Base-by-base conservation (phyloP, 345 rosid genomes). In the Syzygium oleosum region DNA sequence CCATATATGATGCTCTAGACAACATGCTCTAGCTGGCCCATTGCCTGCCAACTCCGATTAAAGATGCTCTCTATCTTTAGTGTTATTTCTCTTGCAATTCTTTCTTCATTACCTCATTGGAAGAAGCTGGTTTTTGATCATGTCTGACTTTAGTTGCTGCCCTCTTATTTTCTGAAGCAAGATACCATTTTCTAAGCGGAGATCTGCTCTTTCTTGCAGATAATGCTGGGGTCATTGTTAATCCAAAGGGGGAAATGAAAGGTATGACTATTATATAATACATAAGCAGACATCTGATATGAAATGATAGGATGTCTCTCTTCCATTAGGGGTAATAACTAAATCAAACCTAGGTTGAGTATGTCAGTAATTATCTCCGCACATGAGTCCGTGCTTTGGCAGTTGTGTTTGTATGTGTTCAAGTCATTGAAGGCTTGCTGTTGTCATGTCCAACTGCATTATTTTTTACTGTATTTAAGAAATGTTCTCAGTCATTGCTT, bases 161-260 rank as follows among this genome's bases (percentile, higher is more conserved):
- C 27, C 65, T 51, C 56, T 89, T 19, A 88, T 54, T 27, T 51
- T 84, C 43, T 27, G 59, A 84, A 52, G 85, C 58, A n/a, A 68
- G 58, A 52, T 52, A n/a, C 29, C 7, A 16, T 53, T 84, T 84
- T 23, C 86, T 84, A 84, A 84, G 46, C 12, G 43, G 56, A 7
- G 19, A 59, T 25, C 7, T 25, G 87, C 25, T 34, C 9, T 51
- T 14, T 1, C 3, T 85, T 94, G 89, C 89, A 95, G 98, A 95
- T 86, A 95, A 95, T 88, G 98, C 96, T 86, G 96, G 97, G 61
- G 97, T 94, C 61, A 94, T 94, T 88, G 96, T 95, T 83, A 95
- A 95, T 89, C 98, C 98, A 5, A 95, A 95, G 88, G 98, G 98
- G 85, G 98, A 95, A 91, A 95, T 95, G 98, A 95, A 95, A 93